Percentiles rank a stretch among this genome's conserved stretches.
These are phyloP conservation scores for Ricinus communis DNA, from an alignment of 345 rosid genomes.

Conservation along the genomic window DNA sequence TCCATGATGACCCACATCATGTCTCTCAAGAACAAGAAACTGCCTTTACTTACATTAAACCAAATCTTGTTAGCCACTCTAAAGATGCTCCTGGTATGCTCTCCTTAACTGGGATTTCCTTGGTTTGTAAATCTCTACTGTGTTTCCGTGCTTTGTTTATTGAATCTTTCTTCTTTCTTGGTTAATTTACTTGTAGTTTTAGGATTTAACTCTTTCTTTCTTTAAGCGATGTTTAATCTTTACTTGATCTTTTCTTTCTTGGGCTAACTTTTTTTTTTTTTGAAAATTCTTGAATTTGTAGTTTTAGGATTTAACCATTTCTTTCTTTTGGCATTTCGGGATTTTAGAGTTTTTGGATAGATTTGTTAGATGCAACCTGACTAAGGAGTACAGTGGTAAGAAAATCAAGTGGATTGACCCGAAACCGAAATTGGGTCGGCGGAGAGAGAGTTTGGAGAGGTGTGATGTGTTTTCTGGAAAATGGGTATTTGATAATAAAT, in stretches of 20 bases:
- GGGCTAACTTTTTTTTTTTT: background rate
- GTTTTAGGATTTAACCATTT: background rate
- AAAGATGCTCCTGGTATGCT: slow-evolving; percentile 41
- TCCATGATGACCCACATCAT: slow-evolving; percentile 42
- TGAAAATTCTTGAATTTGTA: background rate
- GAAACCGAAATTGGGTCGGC: slow-evolving; percentile 24
- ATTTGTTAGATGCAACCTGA: slow-evolving; percentile 71
- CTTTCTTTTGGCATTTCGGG: background rate
- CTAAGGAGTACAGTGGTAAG: slow-evolving; percentile 62
- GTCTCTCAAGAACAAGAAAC: slow-evolving; percentile 19
- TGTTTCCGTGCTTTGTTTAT: background rate
- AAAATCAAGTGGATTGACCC: slow-evolving; percentile 55
- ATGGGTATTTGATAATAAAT: slow-evolving; percentile 78
- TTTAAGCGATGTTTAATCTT: too few relatives aligned
- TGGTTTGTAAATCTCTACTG: background rate
- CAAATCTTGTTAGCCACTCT: slow-evolving; percentile 44
- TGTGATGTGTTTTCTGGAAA: slow-evolving; percentile 86
- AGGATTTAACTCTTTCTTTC: too few relatives aligned
- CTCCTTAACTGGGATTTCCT: background rate
- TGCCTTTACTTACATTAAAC: slow-evolving; percentile 42
- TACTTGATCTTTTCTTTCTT: background rate
- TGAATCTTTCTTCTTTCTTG: background rate
- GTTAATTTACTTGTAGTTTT: background rate
- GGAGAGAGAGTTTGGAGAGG: slow-evolving; percentile 38
- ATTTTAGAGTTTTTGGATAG: slow-evolving; percentile 73